Conservation (phyloP, 2,329 filamentous ascomycete genomes). For the Colletotrichum gigasporum region DNA sequence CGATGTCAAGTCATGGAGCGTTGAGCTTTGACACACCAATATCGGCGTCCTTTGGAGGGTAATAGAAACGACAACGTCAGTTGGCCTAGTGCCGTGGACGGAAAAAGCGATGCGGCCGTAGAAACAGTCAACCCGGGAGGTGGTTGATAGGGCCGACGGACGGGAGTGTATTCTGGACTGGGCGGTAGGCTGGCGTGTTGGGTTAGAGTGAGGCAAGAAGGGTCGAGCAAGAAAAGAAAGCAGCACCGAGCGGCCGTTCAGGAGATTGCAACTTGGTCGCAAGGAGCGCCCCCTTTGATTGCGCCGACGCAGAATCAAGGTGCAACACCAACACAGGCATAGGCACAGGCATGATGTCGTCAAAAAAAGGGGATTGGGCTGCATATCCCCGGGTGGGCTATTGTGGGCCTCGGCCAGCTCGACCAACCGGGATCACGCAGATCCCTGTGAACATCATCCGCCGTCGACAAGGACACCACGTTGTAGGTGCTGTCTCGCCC, state of each 20-base stretch:
- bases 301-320: not conserved
- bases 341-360: conserved; percentile 18
- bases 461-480: conserved; percentile 23
- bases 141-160: no score
- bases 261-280: not conserved
- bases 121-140: no score
- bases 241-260: not conserved
- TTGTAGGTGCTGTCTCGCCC: conserved; percentile 22
- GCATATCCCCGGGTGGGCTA: not conserved
- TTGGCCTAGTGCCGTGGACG: no score
- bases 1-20: no score
- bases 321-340: no score
- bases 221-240: not conserved
- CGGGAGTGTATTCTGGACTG: not conserved
- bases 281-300: not conserved
- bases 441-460: conserved; percentile 31
- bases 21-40: no score
- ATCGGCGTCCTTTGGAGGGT: no score
- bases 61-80: no score
- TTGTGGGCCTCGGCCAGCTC: not conserved
- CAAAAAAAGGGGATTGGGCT: conserved; percentile 18
- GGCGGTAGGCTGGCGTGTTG: not conserved
- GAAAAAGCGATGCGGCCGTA: no score
- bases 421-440: conserved; percentile 12
- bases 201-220: not conserved